Evolutionary conservation across 139 green algal species (phyloP), one percentile per base, ranked within the genome.

Genomic region (Volvox africanus): DNA sequence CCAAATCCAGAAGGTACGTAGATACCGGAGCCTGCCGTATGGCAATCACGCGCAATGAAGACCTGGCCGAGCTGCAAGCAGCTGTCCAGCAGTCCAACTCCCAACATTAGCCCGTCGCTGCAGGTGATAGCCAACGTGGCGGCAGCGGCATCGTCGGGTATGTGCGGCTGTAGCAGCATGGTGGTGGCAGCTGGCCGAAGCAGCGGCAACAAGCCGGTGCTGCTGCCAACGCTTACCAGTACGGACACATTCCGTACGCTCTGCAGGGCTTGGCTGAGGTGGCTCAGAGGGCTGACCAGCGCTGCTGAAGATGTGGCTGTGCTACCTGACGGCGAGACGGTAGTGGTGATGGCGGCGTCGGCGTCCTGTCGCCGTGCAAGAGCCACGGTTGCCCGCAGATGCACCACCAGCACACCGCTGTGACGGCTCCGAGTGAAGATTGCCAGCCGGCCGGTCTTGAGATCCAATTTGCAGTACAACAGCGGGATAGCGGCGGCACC

Each of bases 1-100:
- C 91, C 92, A 14, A 96, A 65, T 24, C 89, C 92, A 3, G 94
- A 92, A 5, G 95, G 95, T 14, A 97, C 94, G 83, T 93, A 97
- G 5, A 96, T 86, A 2, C 93, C 92, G 3, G 76, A 68, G 1
- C 22, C n/a, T 11, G 75, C 62, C 11, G 22, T 36, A 1, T 37
- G 1, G 61, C 19, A 33, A 55, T 62, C 67, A 37, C 44, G 36
- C 71, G 88, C 61, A 18, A 95, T 91, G 67, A 95, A 93, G 19
- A 93, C 75, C 91, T 96, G 94, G 2, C 94, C 94, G 26, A 95
- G 91, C 93, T 96, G 94, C 80, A 96, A 84, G 69, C 67, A 93
- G 89, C 90, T 93, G 80, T 96, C 94, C 65, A 96, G 61, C 26
- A 93, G 33, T 19, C 91, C 93, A 17, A 92, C 68, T 50, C 89